Conservation (phyloP, 129 eudicot genomes). For the Centaurea solstitialis region DNA sequence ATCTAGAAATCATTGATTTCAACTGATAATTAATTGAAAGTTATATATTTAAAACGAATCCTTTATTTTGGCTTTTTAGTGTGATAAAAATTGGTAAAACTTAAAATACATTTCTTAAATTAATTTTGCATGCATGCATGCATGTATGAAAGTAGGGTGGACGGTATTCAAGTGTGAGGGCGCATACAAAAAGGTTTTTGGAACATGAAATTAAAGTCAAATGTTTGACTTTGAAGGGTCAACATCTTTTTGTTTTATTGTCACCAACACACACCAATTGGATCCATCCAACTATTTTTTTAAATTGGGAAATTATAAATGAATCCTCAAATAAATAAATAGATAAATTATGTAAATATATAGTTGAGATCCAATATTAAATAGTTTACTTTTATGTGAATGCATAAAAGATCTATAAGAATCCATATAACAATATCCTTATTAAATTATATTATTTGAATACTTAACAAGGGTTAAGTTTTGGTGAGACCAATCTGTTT, state of each 20-base stretch:
- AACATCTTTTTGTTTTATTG: constrained; percentile 15
- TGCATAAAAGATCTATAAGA: no score
- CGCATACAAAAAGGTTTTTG: not conserved
- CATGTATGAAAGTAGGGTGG: constrained; percentile 15
- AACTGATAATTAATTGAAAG: not conserved
- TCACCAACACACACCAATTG: constrained; percentile 25
- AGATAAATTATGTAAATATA: no score
- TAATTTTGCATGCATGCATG: not conserved
- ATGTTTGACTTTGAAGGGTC: constrained; percentile 24
- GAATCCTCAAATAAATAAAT: no score
- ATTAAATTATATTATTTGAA: no score
- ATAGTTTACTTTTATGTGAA: no score
- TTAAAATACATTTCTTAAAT: not conserved
- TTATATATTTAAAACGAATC: not conserved
- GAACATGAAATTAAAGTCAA: constrained; percentile 1
- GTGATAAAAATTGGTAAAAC: not conserved
- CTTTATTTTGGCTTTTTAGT: not conserved
- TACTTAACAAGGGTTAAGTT: no score
- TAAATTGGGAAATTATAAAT: no score
- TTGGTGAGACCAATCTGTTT: no score
- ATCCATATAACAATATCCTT: no score
- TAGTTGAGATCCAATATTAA: no score
- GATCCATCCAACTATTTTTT: constrained; percentile 7
- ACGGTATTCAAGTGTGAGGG: constrained; percentile 9
- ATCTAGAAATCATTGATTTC: not conserved